Base-by-base conservation (phyloP, 179 eudicot species). In the Spergularia azorica region DNA sequence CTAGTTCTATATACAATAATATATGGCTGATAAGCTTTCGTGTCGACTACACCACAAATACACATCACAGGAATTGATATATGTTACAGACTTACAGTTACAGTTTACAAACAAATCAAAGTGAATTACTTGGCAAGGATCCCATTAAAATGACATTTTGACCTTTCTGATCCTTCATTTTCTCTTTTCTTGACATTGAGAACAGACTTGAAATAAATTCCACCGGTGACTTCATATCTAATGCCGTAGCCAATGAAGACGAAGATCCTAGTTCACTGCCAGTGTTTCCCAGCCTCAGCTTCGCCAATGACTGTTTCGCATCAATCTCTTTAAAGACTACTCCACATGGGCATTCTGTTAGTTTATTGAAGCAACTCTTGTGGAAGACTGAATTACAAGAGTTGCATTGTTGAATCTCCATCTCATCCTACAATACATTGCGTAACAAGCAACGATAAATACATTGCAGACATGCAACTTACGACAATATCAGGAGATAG, bases 371-470 rank as follows among this genome's bases (percentile, higher is more conserved):
- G 88, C 98, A 95, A 67, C 61, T 79, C 77, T 86, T 87, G 73
- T 95, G 98, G 82, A 87, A 95, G 52, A 83, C 92, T 13, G 84
- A 82, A 65, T 83, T 84, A 79, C 98, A 95, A 66, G 95, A 80
- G 79, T 84, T 82, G 74, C 97, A 95, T 73, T 86, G 86, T 73
- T 87, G 81, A 18, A 91, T 80, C 57, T 73, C 81, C 79, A 88
- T 91, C 56, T 88, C 92, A 72, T 90, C 93, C 87, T 70, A 46
- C 55, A 17, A 61, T 26, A 57, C 36, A 70, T 55, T 36, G 67
- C 38, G 68, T 46, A 20, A 72, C 20, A 21, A 73, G 51, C 18
- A 68, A 56, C 21, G 36, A 48, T 61, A 9, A 59, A 62, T 10
- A 46, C 32, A 63, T 14, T 26, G 56, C 48, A 41, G 17, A 38